Evolutionary conservation across 169 alveolate genomes (phyloP), one percentile per base, ranked within the genome.

Genomic region (Babesia bigemina): DNA sequence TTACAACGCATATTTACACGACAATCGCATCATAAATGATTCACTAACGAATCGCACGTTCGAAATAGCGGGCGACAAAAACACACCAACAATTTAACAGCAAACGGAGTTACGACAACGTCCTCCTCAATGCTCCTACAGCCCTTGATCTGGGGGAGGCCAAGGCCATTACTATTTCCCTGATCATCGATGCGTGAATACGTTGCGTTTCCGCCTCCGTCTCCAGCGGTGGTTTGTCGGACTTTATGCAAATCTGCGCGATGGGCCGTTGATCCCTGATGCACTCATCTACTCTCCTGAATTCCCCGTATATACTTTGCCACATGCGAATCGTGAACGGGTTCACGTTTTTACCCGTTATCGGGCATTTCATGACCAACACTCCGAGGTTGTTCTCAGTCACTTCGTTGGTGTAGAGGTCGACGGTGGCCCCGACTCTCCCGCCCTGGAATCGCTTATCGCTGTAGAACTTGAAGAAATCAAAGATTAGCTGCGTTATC

Each of bases 241-340:
- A 63, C 36, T 55, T 21, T 12, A 42, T 42, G 45, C 76, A 67
- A 4, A 67, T 50, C 58, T 67, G 76, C 9, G 59, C 16, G 19
- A 81, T 26, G 21, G 85, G 85, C 22, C 69, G 28, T 22, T 73
- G 70, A 19, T 57, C 56, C 70, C 8, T 48, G 17, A 81, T 63
- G 42, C 50, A 65, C 61, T 49, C 73, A 14, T 81, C 36, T 26
- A 72, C 72, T 11, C 88, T 39, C 57, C 42, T 71, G 57, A 81
- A 81, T 47, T 81, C 88, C 26, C 79, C 57, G 63, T 81, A 66
- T 28, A 81, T 81, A 49, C 84, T 67, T 52, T 81, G 88, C 88
- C 88, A 81, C 78, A 81, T 81, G 16, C 63, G 19, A 22, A 73
- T 63, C 24, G 85, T 72, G 26, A 81, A 81, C 22, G 88, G 88